Conservation (phyloP, 2,329 filamentous ascomycete species). For the Lecanoromycetidae sp. region DNA sequence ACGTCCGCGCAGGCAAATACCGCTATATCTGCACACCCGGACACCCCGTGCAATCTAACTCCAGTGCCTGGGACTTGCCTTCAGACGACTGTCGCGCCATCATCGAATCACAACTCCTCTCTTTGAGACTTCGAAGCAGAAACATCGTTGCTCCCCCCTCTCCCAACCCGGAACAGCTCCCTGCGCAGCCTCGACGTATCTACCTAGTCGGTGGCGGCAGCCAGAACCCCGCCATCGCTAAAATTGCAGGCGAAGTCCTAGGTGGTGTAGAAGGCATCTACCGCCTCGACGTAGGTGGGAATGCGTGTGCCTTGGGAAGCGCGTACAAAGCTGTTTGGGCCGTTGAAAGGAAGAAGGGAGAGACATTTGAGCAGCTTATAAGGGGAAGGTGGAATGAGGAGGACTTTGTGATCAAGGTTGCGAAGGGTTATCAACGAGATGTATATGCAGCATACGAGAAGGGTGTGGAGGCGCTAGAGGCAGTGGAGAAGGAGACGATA, state of each 20-base stretch:
- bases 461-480: constrained; percentile 63
- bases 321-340: constrained; percentile 97
- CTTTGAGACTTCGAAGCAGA: constrained; percentile 72
- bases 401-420: constrained; percentile 69
- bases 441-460: constrained; percentile 67
- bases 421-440: constrained; percentile 63
- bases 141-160: constrained; percentile 54
- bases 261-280: constrained; percentile 84
- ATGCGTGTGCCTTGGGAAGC: constrained; percentile 84
- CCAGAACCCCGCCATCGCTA: constrained; percentile 77
- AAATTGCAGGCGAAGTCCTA: constrained; percentile 74
- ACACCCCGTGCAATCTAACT: constrained; percentile 40
- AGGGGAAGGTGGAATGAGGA: constrained; percentile 75
- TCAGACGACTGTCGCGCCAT: constrained; percentile 71
- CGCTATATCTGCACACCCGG: constrained; percentile 52
- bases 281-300: constrained; percentile 84
- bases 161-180: constrained; percentile 44
- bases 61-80: constrained; percentile 42
- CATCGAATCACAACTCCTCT: constrained; percentile 88
- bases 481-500: constrained; percentile 60
- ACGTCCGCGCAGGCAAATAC: constrained; percentile 76
- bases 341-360: constrained; percentile 51
- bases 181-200: constrained; percentile 73
- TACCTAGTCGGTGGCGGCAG: constrained; percentile 92
- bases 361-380: constrained; percentile 83